Percentiles rank a stretch among this genome's conserved stretches.
phyloP scores from a whole-genome alignment of 192 early-diverging fungal genomes.

The Rhizophagus clarus region DNA sequence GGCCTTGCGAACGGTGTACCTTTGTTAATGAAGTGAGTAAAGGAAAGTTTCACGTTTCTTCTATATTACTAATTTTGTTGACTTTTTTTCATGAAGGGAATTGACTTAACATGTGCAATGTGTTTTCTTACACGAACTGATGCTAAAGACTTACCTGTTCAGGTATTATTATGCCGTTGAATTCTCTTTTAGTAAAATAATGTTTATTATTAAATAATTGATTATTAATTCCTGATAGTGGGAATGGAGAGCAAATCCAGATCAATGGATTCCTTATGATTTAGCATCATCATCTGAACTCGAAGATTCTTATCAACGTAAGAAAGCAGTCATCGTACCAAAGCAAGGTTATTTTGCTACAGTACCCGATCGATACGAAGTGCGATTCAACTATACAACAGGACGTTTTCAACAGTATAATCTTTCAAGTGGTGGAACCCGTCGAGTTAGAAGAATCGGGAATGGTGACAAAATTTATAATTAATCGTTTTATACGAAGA shows the following conservation, averaged over 20 bases:
- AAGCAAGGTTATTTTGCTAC: conserved; percentile 27
- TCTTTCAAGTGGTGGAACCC: conserved; percentile 4
- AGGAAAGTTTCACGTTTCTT: not conserved
- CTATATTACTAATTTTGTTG: not conserved
- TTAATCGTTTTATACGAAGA: not conserved
- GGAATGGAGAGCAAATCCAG: conserved; percentile 34
- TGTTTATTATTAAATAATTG: not conserved
- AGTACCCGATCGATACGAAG: conserved; percentile 22
- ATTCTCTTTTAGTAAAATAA: not conserved
- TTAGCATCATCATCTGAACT: conserved; percentile 25
- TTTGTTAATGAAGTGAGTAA: conserved; percentile 12
- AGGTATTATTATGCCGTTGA: conserved; percentile 15
- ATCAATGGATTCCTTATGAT: conserved; percentile 35
- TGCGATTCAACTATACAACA: conserved; percentile 26
- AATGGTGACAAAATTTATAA: conserved; percentile 13
- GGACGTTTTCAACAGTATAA: conserved; percentile 25
- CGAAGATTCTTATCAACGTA: conserved; percentile 27
- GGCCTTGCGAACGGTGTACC: conserved; percentile 27
- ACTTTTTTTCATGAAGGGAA: not conserved
- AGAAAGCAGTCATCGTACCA: not conserved
- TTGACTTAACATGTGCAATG: conserved; percentile 28
- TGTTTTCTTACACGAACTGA: conserved; percentile 23
- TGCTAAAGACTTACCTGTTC: conserved; percentile 33
- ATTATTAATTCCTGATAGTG: not conserved
- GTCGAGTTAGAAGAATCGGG: conserved; percentile 13